Evolutionary conservation across 345 rosid genomes (phyloP), one percentile per base, ranked within the genome.

Genomic region (Ricinus communis): DNA sequence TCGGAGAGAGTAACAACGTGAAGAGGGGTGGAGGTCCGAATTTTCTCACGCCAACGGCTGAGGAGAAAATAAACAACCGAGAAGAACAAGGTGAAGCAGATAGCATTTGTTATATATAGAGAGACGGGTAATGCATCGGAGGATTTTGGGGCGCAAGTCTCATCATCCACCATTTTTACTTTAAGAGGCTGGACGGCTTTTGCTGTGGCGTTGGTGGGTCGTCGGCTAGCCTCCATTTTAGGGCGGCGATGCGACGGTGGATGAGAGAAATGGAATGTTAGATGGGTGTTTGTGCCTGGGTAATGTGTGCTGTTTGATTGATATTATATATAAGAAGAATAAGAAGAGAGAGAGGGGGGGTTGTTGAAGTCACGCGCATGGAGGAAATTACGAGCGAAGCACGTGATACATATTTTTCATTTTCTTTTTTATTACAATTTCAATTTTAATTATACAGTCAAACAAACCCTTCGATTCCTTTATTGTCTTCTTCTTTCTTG

Each of bases 21-120:
- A 47, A 82, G 81, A 6, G 85, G 81, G 5, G 81, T 73, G 5
- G 82, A 68, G 11, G 73, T 72, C 45, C 85, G 83, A 60, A 82
- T 79, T 81, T 82, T 82, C 45, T 80, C 79, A 14, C 86, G 77
- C 86, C 81, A 82, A 18, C 83, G 81, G 54, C 58, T n/a, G 24
- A 83, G 82, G 19, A 83, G 73, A 69, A 65, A 79, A 76, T 76
- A 81, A 53, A 74, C 75, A 24, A 69, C 81, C 38, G 79, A 76
- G 68, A 81, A 81, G 79, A 81, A 81, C 18, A 81, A 51, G 15
- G 66, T 57, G 75, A 80, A 71, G 75, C 74, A 73, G 40, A 74
- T 30, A 28, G 78, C 74, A 69, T 78, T 83, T 18, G 72, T 70
- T 6, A 83, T 49, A 63, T 80, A 71, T 1, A 76, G 70, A 31